Evolutionary conservation across 371 early-diverging fungal genomes (phyloP).

Genomic region (Mucor mucedo): DNA sequence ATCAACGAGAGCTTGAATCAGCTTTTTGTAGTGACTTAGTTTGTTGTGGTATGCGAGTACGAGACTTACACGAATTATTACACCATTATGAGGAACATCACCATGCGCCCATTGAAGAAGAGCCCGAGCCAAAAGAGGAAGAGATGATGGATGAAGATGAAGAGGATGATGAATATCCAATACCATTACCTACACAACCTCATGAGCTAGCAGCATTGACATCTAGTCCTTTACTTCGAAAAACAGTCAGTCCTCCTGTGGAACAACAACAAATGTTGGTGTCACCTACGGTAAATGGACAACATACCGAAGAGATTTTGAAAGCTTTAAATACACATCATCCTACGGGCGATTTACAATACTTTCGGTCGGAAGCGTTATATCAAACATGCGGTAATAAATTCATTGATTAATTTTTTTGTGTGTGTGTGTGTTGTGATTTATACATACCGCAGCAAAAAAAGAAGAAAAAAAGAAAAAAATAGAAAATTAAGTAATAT

Average conservation of each 20-base stretch:
- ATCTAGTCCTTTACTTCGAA: constrained; percentile 21
- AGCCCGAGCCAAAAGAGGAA: constrained; percentile 44
- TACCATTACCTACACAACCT: constrained; percentile 28
- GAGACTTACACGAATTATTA: constrained; percentile 87
- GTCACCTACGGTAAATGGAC: constrained; percentile 2
- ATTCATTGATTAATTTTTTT: background rate
- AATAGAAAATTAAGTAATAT: too few relatives aligned
- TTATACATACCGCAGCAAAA: background rate
- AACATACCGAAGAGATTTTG: constrained; percentile 32
- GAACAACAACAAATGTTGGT: background rate
- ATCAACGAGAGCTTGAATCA: constrained; percentile 81
- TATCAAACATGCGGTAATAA: constrained; percentile 34
- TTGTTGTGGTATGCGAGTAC: constrained; percentile 87
- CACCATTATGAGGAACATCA: constrained; percentile 94
- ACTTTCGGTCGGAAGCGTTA: constrained; percentile 30
- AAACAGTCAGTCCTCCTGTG: constrained; percentile 2
- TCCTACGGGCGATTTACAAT: constrained; percentile 6
- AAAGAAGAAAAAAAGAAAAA: too few relatives aligned
- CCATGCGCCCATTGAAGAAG: constrained; percentile 79
- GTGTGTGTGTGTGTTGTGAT: background rate
- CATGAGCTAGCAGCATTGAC: constrained; percentile 29
- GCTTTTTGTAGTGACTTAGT: constrained; percentile 88
- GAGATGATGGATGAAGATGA: constrained; percentile 20
- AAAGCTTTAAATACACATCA: constrained; percentile 13
- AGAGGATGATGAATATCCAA: constrained; percentile 17